Percentiles rank a stretch among this genome's conserved stretches.
These are phyloP conservation scores for Lithospermum erythrorhizon DNA, from an alignment of 257 asterid species.

Conservation along the genomic window DNA sequence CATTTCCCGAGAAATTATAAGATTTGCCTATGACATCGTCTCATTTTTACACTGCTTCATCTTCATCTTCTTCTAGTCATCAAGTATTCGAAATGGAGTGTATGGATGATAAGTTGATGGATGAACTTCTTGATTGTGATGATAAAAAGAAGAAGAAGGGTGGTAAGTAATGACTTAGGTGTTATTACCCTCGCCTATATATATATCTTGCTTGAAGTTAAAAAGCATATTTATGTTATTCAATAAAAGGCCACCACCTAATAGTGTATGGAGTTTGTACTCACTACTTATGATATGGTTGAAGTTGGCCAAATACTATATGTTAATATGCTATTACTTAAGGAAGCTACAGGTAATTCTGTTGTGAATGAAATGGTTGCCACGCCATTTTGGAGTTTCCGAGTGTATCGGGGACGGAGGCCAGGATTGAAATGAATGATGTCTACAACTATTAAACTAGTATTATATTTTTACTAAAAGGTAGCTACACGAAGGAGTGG, in stretches of 20 bases:
- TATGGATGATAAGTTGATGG: constrained; percentile 47
- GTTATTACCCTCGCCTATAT: background rate
- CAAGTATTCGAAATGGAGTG: constrained; percentile 51
- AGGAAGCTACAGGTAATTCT: background rate
- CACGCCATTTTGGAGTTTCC: too few relatives aligned
- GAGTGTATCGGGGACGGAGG: too few relatives aligned
- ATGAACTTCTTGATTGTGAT: constrained; percentile 43
- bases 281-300: background rate
- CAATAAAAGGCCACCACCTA: background rate
- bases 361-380: background rate
- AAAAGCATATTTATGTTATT: background rate
- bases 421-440: too few relatives aligned
- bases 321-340: background rate
- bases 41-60: constrained; percentile 21
- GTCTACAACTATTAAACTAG: too few relatives aligned
- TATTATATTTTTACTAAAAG: too few relatives aligned
- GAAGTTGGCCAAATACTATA: background rate
- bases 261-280: too few relatives aligned
- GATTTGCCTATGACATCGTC: constrained; percentile 45
- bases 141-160: constrained; percentile 15
- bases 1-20: constrained; percentile 44
- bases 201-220: too few relatives aligned
- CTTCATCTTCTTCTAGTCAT: constrained; percentile 6
- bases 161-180: background rate
- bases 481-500: too few relatives aligned